Percentiles rank a stretch among this genome's conserved stretches.
Evolutionary conservation across 176 grass and related monocot genomes (phyloP).

Genomic region (Musa beccarii): DNA sequence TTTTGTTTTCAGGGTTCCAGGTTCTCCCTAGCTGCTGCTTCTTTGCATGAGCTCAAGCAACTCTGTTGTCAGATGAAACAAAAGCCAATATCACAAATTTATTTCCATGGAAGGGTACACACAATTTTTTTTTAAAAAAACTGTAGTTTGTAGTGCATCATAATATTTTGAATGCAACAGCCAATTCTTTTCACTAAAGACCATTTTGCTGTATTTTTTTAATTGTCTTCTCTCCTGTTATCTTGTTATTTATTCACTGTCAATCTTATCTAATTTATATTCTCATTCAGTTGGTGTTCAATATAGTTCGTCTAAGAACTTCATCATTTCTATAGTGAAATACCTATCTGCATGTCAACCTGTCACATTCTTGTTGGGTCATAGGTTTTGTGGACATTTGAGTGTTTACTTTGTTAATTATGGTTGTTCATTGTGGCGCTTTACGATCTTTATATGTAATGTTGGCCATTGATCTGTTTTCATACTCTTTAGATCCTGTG

Average conservation of each 20-base stretch:
- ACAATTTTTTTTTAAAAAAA: neutral
- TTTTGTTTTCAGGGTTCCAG: slow-evolving; percentile 62
- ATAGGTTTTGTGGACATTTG: no score
- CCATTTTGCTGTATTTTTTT: neutral
- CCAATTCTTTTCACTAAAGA: neutral
- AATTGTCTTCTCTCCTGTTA: neutral
- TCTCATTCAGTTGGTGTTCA: no score
- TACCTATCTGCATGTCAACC: no score
- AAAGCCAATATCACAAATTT: slow-evolving; percentile 45
- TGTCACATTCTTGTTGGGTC: no score
- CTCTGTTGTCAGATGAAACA: slow-evolving; percentile 44
- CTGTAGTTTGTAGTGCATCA: neutral
- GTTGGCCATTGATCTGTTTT: no score
- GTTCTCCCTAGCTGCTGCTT: slow-evolving; percentile 80
- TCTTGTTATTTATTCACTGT: neutral
- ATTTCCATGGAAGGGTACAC: slow-evolving; percentile 69
- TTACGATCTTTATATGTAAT: no score
- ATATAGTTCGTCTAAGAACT: no score
- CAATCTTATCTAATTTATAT: no score
- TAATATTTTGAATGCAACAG: neutral
- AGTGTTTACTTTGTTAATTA: no score
- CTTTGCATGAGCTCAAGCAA: slow-evolving; percentile 86
- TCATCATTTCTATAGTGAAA: no score
- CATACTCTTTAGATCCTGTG: no score
- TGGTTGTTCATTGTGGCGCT: no score